Evolutionary conservation across 2,329 filamentous ascomycete species (phyloP).

Genomic region (Ophiostoma quercus): DNA sequence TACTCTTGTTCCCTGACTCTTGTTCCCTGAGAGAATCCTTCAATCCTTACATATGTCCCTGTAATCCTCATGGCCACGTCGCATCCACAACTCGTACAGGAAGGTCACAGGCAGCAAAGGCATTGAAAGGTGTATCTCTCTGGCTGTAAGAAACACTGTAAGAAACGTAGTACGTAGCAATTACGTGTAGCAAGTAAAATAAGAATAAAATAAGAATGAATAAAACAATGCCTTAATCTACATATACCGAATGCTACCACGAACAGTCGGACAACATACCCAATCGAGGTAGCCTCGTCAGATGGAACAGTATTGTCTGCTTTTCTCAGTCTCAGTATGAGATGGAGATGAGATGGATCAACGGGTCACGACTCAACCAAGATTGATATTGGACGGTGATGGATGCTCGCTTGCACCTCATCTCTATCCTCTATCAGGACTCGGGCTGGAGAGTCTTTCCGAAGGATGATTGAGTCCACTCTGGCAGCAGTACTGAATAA

Average conservation of each 20-base stretch:
- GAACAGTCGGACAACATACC: conserved; percentile 10
- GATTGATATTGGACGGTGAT: background rate
- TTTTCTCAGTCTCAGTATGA: no score
- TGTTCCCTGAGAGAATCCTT: no score
- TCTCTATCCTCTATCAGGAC: no score
- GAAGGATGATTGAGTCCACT: conserved; percentile 4
- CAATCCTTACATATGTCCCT: no score
- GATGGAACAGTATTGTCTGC: background rate
- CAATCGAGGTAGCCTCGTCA: conserved; percentile 10
- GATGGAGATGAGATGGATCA: background rate
- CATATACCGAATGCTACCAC: conserved; percentile 11
- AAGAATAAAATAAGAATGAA: background rate
- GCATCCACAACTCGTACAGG: background rate
- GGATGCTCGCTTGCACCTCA: no score
- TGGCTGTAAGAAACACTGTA: background rate
- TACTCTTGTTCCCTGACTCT: background rate
- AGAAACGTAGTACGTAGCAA: conserved; percentile 2
- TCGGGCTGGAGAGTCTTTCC: background rate
- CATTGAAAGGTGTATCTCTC: background rate
- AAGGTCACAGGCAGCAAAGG: background rate
- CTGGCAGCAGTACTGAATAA: background rate
- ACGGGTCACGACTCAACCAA: background rate
- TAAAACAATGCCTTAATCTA: background rate
- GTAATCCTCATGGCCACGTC: background rate
- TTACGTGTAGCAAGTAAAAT: background rate